phyloP scores from a whole-genome alignment of 2,329 filamentous ascomycete genomes.

The Fusarium brevicatenulatum region DNA sequence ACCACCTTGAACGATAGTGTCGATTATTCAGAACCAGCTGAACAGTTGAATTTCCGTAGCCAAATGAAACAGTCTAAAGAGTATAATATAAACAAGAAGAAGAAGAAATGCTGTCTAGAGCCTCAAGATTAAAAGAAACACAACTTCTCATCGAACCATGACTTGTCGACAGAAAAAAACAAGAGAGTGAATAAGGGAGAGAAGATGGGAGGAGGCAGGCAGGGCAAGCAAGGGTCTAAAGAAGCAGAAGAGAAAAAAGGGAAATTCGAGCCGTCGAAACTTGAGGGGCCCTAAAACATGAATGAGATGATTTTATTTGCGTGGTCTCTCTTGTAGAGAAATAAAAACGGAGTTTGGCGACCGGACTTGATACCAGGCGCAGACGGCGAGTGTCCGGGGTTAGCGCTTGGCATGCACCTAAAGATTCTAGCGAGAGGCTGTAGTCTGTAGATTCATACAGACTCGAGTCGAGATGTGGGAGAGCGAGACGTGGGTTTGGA shows the following conservation, averaged over 20 bases:
- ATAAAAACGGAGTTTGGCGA: conserved; percentile 31
- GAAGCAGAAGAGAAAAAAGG: neutral
- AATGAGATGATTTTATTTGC: conserved; percentile 30
- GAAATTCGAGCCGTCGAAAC: conserved; percentile 11
- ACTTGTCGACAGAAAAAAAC: neutral
- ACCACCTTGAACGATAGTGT: neutral
- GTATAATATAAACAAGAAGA: conserved; percentile 43
- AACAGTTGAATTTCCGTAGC: conserved; percentile 5
- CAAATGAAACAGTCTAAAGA: conserved; percentile 4
- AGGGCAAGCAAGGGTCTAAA: conserved; percentile 22
- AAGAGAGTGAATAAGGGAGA: conserved; percentile 5
- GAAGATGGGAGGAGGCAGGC: neutral
- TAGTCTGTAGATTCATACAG: conserved; percentile 8
- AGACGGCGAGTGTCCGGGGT: conserved; percentile 35
- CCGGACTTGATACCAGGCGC: conserved; percentile 40
- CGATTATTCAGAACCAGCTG: conserved; percentile 39
- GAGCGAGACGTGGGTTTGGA: conserved; percentile 15
- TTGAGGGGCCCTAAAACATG: conserved; percentile 13
- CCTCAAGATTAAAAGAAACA: conserved; percentile 31
- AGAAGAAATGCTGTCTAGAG: conserved; percentile 43
- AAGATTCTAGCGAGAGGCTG: conserved; percentile 14
- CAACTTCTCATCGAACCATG: conserved; percentile 38
- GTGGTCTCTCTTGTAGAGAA: neutral
- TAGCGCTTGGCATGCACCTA: conserved; percentile 39
- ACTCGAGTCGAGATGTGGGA: neutral